These are phyloP conservation scores for Triglochin maritima DNA, from an alignment of 106 monocot genomes.

Conservation along the genomic window DNA sequence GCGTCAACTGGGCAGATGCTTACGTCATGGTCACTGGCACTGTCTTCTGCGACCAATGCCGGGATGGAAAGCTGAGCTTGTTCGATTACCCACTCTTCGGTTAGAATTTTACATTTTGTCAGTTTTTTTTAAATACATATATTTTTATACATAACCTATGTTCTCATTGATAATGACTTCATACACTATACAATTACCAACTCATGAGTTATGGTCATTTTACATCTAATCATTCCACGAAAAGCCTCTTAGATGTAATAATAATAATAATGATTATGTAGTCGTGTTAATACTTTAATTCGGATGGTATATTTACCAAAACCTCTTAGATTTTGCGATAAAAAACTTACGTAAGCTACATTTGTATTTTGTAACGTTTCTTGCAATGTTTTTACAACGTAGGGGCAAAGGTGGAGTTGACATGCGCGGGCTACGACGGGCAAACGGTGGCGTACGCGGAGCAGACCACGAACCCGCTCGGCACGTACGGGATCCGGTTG, in stretches of 20 bases:
- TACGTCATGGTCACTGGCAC: constrained; percentile 47
- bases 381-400: too few species aligned
- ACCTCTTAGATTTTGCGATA: too few species aligned
- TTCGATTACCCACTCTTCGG: constrained; percentile 66
- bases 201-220: too few species aligned
- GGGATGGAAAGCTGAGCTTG: constrained; percentile 38
- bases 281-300: too few species aligned
- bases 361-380: too few species aligned
- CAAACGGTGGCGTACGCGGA: constrained; percentile 22
- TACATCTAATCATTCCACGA: too few species aligned
- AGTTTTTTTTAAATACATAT: neutral
- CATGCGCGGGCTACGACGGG: constrained; percentile 29
- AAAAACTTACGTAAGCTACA: too few species aligned
- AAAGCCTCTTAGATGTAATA: too few species aligned
- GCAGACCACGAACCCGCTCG: constrained; percentile 50
- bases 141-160: neutral
- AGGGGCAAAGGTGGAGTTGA: constrained; percentile 60
- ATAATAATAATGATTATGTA: too few species aligned
- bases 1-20: neutral
- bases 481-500: constrained; percentile 38
- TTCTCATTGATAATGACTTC: neutral
- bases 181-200: too few species aligned
- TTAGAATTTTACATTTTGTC: neutral
- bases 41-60: constrained; percentile 82
- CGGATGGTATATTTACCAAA: too few species aligned